Base-by-base conservation (phyloP, 2,329 filamentous ascomycete species). In the Diaporthe longicolla region DNA sequence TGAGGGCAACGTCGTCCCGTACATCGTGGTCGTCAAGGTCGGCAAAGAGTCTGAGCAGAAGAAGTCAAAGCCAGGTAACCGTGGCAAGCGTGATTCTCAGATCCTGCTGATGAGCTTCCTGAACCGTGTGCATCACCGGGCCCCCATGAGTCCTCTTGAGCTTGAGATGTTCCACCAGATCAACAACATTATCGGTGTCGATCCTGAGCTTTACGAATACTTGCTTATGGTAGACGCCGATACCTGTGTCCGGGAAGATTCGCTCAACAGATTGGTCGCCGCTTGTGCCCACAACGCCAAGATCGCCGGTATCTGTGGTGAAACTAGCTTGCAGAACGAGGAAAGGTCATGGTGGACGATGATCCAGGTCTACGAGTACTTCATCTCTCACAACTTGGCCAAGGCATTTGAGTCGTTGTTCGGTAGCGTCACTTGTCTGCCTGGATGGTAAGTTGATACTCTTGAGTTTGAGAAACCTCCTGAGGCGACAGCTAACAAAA, bases 311-410 rank as follows among this genome's bases (percentile, higher is more conserved):
- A 98, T 98, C 76, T 99, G 97, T 82, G 97, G 97, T 81, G 97
- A 99, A 83, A 99, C 97, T 1, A 97, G 93, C 83, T 88, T 99
- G 80, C 94, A 98, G 82, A 99, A 99, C 80, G 96, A 98, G 82
- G 95, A 98, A 79, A 90, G 93, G 78, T 95, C 93, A 79, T 98
- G 95, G 95, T 98, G 95, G 94, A 99, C 97, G 17, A 99, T 99
- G 97, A 99, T 99, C 80, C 97, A 99, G 83, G 97, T 99, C 77
- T 99, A 99, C 85, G 97, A 99, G 83, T 99, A 99, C 87, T 99
- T 95, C 83, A 99, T 99, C 81, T 98, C 97, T 40, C 97, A 99
- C 88, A 94, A 99, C 84, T 86, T 99, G 82, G 89, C 97, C 71
- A 99, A 99, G 87, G 95, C 97, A 76, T 99, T 99, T 81, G 97